Base-by-base conservation (phyloP, 768 basidiomycete species). In the Macrolepiota albuminosa region DNA sequence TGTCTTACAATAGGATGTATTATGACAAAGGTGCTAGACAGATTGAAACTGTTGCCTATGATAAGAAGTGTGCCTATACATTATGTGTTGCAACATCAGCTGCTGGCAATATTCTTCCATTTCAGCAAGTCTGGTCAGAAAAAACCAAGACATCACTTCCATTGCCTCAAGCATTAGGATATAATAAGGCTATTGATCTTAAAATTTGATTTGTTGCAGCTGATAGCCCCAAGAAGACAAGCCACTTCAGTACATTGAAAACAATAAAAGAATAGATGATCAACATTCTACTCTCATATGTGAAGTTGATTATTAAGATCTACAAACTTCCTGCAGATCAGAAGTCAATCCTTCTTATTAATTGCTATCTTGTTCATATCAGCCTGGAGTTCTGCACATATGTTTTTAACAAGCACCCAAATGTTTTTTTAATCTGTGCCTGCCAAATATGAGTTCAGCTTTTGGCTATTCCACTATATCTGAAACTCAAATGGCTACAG, bases 11-110 rank as follows among this genome's bases (percentile, higher is more conserved):
- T 51, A 29, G 3, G 13, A 50, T 16, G 6, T 51, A 14, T n/a
- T 14, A 51, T 13, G 16, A 51, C 1, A 51, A 51, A 9, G 49
- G 31, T 1, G 31, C 49, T 5, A 5, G 49, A 2, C 49, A 51
- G n/a, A 13, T 51, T 6, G 49, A 51, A 11, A 51, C 69, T 52
- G n/a, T 61, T 21, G 64, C 62, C 0, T 64, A 68, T 31, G 71
- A 74, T 21, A 66, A 75, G 53, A 74, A 72, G 62, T 63, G 63
- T 2, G 71, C 73, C 0, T 74, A 65, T 51, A 74, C 71, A 9
- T 45, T 74, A 2, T 56, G 66, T 50, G 70, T 74, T 0, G 65
- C 71, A 1, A 68, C 61, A n/a, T n/a, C n/a, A n/a, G n/a, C n/a
- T n/a, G n/a, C n/a, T n/a, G n/a, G n/a, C n/a, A n/a, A n/a, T n/a